phyloP scores from a whole-genome alignment of 192 early-diverging fungal species.

The Jimgerdemannia flammicorona region DNA sequence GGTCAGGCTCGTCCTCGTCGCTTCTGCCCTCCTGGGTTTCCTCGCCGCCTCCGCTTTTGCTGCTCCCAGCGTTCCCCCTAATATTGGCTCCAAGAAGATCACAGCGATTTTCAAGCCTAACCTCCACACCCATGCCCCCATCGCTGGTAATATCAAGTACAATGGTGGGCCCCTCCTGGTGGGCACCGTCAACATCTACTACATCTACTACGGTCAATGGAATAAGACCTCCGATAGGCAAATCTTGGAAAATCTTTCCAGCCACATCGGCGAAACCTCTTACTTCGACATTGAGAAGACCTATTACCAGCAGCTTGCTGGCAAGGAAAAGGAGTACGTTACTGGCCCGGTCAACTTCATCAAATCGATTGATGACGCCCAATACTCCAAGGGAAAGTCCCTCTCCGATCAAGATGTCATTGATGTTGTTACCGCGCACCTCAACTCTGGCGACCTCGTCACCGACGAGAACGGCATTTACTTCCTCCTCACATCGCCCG shows the following conservation, averaged over 20 bases:
- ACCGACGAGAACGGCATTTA: slow-evolving; percentile 13
- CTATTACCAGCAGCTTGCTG: slow-evolving; percentile 9
- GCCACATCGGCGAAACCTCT: background rate
- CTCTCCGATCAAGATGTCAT: slow-evolving; percentile 7
- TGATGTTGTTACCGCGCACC: slow-evolving; percentile 7
- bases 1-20: background rate
- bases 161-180: slow-evolving; percentile 11
- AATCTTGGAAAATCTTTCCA: slow-evolving; percentile 9
- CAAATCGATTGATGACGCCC: background rate
- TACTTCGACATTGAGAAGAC: slow-evolving; percentile 21
- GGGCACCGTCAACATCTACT: slow-evolving; percentile 13
- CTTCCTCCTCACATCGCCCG: slow-evolving; percentile 9
- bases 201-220: slow-evolving; percentile 17
- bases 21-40: background rate
- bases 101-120: background rate
- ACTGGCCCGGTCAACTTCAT: slow-evolving; percentile 6
- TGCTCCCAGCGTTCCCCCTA: background rate
- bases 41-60: background rate
- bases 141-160: slow-evolving; percentile 6
- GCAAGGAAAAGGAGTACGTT: background rate
- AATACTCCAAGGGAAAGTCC: slow-evolving; percentile 16
- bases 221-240: background rate
- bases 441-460: slow-evolving; percentile 7
- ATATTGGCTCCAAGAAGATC: background rate
- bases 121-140: background rate